phyloP scores from a whole-genome alignment of 176 grass and related monocot species.

The barley (Hordeum vulgare) region DNA sequence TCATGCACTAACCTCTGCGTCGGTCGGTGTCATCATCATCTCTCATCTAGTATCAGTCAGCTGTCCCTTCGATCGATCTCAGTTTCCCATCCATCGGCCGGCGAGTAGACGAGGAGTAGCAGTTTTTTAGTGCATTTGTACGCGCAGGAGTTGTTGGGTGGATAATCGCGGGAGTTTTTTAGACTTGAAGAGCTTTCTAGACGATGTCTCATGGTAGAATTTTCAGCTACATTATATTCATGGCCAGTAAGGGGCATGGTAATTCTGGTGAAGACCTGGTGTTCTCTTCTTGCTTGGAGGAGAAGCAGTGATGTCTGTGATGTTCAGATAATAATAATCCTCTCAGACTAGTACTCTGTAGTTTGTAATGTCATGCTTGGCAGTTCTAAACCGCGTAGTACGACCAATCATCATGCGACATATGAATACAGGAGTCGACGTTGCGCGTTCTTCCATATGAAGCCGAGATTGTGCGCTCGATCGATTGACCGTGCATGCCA shows the following conservation, averaged over 20 bases:
- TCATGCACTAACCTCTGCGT: too few species aligned
- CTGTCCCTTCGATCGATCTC: constrained; percentile 7
- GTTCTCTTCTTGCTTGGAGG: constrained; percentile 29
- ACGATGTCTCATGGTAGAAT: neutral
- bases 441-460: too few species aligned
- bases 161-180: neutral
- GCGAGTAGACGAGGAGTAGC: constrained; percentile 15
- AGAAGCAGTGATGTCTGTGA: neutral
- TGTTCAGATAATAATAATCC: neutral
- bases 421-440: too few species aligned
- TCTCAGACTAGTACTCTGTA: neutral
- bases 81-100: neutral
- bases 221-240: neutral
- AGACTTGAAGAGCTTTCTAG: neutral
- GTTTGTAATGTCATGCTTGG: constrained; percentile 2
- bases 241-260: constrained; percentile 10
- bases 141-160: constrained; percentile 15
- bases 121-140: neutral
- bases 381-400: neutral
- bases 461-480: neutral
- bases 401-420: neutral
- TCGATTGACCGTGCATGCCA: neutral
- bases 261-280: constrained; percentile 24
- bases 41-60: constrained; percentile 4
- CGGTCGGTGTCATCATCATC: neutral